A percentile compares a stretch with the other conserved stretches of the same genome.
Conservation (phyloP, 805 yeast species). For the Candida sphagnicola region DNA sequence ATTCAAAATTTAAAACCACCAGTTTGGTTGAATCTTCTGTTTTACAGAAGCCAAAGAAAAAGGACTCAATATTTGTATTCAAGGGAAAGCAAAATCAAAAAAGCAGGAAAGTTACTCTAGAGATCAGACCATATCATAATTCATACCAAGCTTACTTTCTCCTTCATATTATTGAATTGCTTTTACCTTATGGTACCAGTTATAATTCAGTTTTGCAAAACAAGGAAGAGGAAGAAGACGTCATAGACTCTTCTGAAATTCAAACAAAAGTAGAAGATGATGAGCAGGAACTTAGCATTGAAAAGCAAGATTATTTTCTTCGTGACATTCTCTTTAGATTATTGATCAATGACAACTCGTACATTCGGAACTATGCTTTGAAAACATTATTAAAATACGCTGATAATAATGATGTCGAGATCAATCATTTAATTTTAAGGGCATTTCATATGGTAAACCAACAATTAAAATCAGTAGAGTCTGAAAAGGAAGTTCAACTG, state of each 20-base stretch:
- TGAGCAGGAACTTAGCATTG: slow-evolving; percentile 15
- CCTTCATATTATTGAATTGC: slow-evolving; percentile 23
- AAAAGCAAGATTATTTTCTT: slow-evolving; percentile 22
- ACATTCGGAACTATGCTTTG: slow-evolving; percentile 34
- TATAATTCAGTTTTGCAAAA: slow-evolving; percentile 19
- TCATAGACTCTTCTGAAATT: slow-evolving; percentile 4
- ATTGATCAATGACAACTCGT: slow-evolving; percentile 27
- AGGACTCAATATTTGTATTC: neutral
- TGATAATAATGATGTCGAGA: slow-evolving; percentile 26
- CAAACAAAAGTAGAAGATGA: slow-evolving; percentile 12
- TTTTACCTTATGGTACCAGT: slow-evolving; percentile 34
- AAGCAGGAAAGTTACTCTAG: slow-evolving; percentile 7
- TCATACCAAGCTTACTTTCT: slow-evolving; percentile 31
- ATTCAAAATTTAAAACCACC: slow-evolving; percentile 21
- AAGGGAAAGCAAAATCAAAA: neutral
- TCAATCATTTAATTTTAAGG: slow-evolving; percentile 30
- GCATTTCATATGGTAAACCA: slow-evolving; percentile 26
- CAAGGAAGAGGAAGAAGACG: slow-evolving; percentile 7
- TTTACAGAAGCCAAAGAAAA: neutral
- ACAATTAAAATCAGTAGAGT: slow-evolving; percentile 20
- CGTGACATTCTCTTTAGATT: slow-evolving; percentile 27
- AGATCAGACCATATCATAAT: slow-evolving; percentile 28
- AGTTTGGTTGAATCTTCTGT: neutral
- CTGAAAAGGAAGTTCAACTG: slow-evolving; percentile 6
- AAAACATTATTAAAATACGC: slow-evolving; percentile 28